A percentile compares a stretch with the other conserved stretches of the same genome.
Conservation (phyloP, 2,329 filamentous ascomycete genomes). For the Aspergillus neoniger region DNA sequence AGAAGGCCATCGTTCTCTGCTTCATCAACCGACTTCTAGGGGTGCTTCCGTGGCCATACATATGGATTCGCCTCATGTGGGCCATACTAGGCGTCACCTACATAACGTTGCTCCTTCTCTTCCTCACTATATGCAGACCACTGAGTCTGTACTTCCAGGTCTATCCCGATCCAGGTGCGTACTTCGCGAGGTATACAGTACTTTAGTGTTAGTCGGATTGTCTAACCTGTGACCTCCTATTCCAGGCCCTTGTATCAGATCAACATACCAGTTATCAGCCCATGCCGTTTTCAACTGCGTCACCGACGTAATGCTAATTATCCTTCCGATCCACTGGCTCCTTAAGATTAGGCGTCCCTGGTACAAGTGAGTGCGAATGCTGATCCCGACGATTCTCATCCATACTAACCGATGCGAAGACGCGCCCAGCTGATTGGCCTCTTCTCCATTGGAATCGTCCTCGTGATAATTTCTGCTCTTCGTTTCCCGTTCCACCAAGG, state of each 20-base stretch:
- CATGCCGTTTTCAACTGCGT: conserved; percentile 10
- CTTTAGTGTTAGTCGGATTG: too few relatives aligned
- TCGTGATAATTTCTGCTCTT: conserved; percentile 12
- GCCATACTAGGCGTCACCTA: conserved; percentile 7
- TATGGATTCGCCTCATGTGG: conserved; percentile 15
- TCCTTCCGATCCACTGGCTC: conserved; percentile 17
- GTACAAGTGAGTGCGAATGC: neutral
- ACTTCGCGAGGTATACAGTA: too few relatives aligned
- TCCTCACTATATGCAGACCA: conserved; percentile 12
- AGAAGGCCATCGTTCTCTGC: conserved; percentile 15
- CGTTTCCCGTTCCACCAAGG: conserved; percentile 9
- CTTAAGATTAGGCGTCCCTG: conserved; percentile 9
- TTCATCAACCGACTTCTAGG: conserved; percentile 14
- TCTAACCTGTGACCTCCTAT: neutral
- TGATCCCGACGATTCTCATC: too few relatives aligned
- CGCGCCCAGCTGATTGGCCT: conserved; percentile 11
- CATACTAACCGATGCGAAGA: neutral
- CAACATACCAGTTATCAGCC: conserved; percentile 1
- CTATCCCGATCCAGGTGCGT: conserved; percentile 12
- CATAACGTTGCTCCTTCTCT: neutral
- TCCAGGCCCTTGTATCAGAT: conserved; percentile 6
- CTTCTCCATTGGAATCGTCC: conserved; percentile 15
- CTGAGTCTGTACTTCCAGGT: conserved; percentile 14
- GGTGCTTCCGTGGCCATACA: conserved; percentile 14
- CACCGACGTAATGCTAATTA: conserved; percentile 14